phyloP scores from a whole-genome alignment of 1,139 yeast species.

The Blastobotrys ciferrii region DNA sequence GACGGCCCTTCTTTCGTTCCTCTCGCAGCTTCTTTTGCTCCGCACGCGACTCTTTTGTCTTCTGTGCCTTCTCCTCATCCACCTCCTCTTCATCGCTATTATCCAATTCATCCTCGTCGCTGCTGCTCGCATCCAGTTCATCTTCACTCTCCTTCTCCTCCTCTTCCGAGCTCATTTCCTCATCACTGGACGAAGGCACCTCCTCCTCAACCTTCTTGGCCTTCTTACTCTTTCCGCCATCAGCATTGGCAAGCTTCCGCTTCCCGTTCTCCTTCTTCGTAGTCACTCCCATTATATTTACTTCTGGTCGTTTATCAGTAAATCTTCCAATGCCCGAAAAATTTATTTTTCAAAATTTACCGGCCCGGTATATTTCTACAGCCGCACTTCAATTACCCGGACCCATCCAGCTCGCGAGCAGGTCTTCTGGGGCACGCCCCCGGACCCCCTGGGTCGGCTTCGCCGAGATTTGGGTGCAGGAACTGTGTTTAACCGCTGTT shows the following conservation, averaged over 20 bases:
- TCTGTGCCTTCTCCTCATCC: conserved; percentile 21
- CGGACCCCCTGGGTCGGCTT: neutral
- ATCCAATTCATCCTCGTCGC: conserved; percentile 33
- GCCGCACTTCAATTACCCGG: neutral
- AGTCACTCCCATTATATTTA: neutral
- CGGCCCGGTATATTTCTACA: conserved; percentile 2
- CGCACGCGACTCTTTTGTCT: conserved; percentile 58
- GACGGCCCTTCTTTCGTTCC: conserved; percentile 84
- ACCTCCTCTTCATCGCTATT: conserved; percentile 30
- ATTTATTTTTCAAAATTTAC: conserved; percentile 2
- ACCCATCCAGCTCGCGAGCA: too few species aligned
- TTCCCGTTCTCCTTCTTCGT: conserved; percentile 6
- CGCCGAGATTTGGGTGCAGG: neutral
- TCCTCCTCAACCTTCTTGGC: conserved; percentile 19
- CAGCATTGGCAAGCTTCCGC: conserved; percentile 12
- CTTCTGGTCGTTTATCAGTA: neutral
- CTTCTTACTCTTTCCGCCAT: conserved; percentile 12
- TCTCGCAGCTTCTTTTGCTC: conserved; percentile 77
- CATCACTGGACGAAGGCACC: conserved; percentile 25
- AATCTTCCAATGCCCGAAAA: conserved; percentile 1
- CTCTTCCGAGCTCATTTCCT: conserved; percentile 29
- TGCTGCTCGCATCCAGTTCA: conserved; percentile 30
- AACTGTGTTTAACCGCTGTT: too few species aligned
- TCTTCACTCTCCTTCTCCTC: conserved; percentile 33
- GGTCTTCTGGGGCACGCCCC: too few species aligned